Evolutionary conservation across 2,329 filamentous ascomycete species (phyloP), one percentile per base, ranked within the genome.

Genomic region (Tolypocladium nubicola): DNA sequence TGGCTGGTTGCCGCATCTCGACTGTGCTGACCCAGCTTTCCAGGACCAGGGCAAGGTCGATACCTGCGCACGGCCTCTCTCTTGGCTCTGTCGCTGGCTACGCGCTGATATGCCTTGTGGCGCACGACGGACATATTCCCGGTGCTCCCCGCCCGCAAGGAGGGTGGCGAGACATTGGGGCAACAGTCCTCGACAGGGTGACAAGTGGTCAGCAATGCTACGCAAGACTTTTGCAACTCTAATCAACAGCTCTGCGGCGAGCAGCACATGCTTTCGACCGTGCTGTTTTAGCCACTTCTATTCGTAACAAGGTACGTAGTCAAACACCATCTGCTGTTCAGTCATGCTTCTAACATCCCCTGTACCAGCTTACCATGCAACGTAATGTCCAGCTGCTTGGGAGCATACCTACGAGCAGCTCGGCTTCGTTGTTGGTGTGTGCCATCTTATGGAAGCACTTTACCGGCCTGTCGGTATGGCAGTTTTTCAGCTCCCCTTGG

Each of bases 141-240:
- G 35, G 35, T 55, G 45, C 59, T 56, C 58, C 53, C 47, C 47
- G 55, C 45, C 23, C 35, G 55, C 55, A 45, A 43, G 49, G 38
- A 41, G 38, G 30, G 16, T n/a, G 47, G 47, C 30, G 30, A 35
- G 45, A 50, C 13, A 35, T 35, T 49, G 30, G 47, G 19, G 11
- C 23, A 8, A 8, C 45, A 19, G 33, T 13, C 33, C 19, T 35
- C 30, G 30, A 33, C 19, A 21, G 6, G 47, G 30, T 35, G 8
- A 33, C 30, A 16, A 16, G 19, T 30, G 19, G 14, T 49, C 45
- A 19, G 2, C 45, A 49, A 19, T 19, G 23, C 26, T 13, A 13
- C 43, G 6, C 43, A 9, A 23, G 13, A 26, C 45, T 19, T 19
- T 33, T 4, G 14, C 26, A 33, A 30, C 26, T 33, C 26, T 33